A percentile compares a stretch with the other conserved stretches of the same genome.
Conservation (phyloP, 2,329 filamentous ascomycete genomes). For the Botrytis pseudocinerea region DNA sequence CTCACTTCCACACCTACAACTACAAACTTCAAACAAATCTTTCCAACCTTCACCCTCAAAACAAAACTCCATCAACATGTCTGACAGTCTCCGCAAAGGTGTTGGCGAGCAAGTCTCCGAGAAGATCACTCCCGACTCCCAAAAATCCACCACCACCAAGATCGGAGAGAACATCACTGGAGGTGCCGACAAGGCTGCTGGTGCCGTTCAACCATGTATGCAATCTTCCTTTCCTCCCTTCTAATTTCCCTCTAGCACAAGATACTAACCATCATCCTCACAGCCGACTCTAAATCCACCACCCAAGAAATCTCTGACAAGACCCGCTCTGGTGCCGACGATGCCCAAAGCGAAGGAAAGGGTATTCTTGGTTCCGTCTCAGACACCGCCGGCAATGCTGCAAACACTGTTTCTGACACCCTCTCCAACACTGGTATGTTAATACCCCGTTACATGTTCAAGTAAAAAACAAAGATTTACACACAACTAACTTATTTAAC, state of each 20-base stretch:
- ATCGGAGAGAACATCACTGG: slow-evolving; percentile 48
- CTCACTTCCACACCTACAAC: background rate
- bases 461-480: background rate
- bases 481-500: background rate
- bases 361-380: slow-evolving; percentile 45
- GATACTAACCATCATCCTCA: background rate
- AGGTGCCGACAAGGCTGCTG: slow-evolving; percentile 49
- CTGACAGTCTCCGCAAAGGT: slow-evolving; percentile 46
- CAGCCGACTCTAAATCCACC: slow-evolving; percentile 46
- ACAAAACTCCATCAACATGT: slow-evolving; percentile 20
- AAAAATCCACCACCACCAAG: slow-evolving; percentile 49
- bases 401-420: slow-evolving; percentile 27
- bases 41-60: background rate
- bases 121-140: slow-evolving; percentile 54
- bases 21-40: background rate
- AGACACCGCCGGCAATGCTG: slow-evolving; percentile 43
- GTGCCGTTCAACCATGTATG: slow-evolving; percentile 48
- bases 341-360: slow-evolving; percentile 45
- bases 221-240: slow-evolving; percentile 22
- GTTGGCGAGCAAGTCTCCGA: slow-evolving; percentile 51
- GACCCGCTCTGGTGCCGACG: slow-evolving; percentile 44
- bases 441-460: background rate
- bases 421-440: slow-evolving; percentile 18
- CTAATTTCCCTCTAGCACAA: background rate
- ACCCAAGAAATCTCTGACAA: slow-evolving; percentile 50